Evolutionary conservation across 1,284 basidiomycete genomes (phyloP).

Genomic region (Ceratobasidium sp.): DNA sequence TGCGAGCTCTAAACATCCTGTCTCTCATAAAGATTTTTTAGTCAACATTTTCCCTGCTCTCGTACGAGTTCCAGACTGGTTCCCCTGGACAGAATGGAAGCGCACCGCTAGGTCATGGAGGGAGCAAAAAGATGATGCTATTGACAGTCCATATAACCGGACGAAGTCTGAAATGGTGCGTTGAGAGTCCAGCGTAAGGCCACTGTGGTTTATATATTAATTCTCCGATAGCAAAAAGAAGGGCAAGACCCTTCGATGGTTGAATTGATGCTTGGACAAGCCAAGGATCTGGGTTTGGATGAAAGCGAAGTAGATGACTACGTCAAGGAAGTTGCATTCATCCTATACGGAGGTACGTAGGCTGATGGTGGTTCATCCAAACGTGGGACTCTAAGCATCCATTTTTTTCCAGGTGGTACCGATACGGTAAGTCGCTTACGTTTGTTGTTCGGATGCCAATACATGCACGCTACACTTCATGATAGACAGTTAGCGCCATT

Average conservation of each 20-base stretch:
- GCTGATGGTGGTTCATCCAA: background rate
- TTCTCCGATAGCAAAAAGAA: background rate
- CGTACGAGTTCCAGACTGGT: too few relatives aligned
- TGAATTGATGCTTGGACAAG: background rate
- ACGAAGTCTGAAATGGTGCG: background rate
- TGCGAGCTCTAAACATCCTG: background rate
- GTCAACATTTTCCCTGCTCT: slow-evolving; percentile 2
- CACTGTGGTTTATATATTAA: background rate
- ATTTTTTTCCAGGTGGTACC: background rate
- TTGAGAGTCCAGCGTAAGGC: background rate
- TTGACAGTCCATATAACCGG: background rate
- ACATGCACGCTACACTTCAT: too few relatives aligned
- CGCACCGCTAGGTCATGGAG: background rate
- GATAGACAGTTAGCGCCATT: too few relatives aligned
- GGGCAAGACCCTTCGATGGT: slow-evolving; percentile 24
- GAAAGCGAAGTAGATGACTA: background rate
- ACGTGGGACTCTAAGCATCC: background rate
- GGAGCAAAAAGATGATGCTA: background rate
- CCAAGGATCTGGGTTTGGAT: background rate
- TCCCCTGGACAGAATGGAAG: too few relatives aligned
- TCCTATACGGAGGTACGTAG: slow-evolving; percentile 6
- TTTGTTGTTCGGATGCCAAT: background rate
- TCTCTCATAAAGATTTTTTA: background rate
- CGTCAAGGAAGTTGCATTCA: slow-evolving; percentile 3
- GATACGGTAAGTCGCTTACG: background rate